A percentile compares a stretch with the other conserved stretches of the same genome.
phyloP scores from a whole-genome alignment of 225 moss, liverwort and hornwort species.

The Antitrichia curtipendula region DNA sequence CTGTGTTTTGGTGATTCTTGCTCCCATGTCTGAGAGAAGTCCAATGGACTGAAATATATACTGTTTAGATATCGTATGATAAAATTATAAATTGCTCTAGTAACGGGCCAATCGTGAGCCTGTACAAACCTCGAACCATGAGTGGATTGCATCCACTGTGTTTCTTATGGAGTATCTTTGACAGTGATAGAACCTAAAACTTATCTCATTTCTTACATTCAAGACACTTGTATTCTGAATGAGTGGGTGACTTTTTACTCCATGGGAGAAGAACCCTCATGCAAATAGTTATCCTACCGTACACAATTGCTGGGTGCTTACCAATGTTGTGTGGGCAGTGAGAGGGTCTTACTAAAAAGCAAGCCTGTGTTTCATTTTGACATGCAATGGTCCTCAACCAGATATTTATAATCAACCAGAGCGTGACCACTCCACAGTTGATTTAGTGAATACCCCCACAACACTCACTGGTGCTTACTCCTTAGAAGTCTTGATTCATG shows the following conservation, averaged over 20 bases:
- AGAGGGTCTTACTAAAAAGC: background rate
- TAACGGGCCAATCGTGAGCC: background rate
- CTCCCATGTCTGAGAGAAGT: too few species aligned
- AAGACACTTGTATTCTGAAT: background rate
- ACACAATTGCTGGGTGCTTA: background rate
- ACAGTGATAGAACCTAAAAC: background rate
- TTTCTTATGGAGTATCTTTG: background rate
- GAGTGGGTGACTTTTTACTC: background rate
- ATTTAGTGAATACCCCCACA: background rate
- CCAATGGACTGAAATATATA: background rate
- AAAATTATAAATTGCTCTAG: background rate
- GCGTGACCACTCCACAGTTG: background rate
- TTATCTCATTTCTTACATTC: background rate
- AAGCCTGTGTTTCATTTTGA: background rate
- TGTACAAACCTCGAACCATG: background rate
- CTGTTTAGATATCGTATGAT: background rate
- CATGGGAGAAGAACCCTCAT: background rate
- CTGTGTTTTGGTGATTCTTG: background rate
- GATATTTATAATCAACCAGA: background rate
- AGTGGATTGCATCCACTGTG: background rate
- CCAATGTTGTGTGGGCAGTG: background rate
- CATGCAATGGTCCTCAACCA: background rate
- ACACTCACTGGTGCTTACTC: background rate
- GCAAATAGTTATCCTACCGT: background rate
- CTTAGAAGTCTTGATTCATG: background rate